phyloP scores from a whole-genome alignment of 2,329 filamentous ascomycete species.

The Penicillium palitans region DNA sequence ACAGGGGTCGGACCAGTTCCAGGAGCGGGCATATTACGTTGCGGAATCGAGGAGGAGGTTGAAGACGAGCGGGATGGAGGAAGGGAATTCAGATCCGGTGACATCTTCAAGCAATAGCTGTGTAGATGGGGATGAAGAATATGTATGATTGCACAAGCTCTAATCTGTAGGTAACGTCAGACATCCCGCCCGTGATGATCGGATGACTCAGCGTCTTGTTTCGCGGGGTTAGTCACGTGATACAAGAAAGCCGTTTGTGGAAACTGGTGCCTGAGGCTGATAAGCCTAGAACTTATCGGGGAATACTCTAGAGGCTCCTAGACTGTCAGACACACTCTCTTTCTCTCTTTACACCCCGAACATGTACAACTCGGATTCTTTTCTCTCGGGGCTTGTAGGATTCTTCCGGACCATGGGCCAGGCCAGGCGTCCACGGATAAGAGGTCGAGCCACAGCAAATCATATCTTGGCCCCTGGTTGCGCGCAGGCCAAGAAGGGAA shows the following conservation, averaged over 20 bases:
- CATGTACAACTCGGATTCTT: not conserved
- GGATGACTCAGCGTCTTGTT: constrained; percentile 14
- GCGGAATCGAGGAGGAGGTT: constrained; percentile 38
- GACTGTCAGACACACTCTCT: not conserved
- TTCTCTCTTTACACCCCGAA: constrained; percentile 1
- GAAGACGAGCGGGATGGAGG: constrained; percentile 55
- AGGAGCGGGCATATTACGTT: constrained; percentile 37
- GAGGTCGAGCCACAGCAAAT: constrained; percentile 3
- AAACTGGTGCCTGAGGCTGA: not conserved
- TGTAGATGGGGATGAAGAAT: not conserved
- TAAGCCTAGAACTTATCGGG: not conserved
- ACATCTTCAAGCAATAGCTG: constrained; percentile 50
- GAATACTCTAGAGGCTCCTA: not conserved
- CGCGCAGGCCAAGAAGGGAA: not conserved
- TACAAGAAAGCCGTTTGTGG: not conserved
- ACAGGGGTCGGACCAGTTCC: constrained; percentile 57
- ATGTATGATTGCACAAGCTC: constrained; percentile 13
- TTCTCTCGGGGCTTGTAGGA: constrained; percentile 1
- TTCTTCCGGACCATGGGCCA: constrained; percentile 3
- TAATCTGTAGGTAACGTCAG: constrained; percentile 10
- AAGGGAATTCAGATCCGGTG: constrained; percentile 73
- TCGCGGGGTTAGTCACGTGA: constrained; percentile 17
- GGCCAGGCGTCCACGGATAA: not conserved
- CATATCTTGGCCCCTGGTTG: not conserved
- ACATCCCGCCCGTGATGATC: not conserved